Percentiles rank a stretch among this genome's conserved stretches.
Evolutionary conservation across 495 filamentous ascomycete genomes (phyloP).

Genomic region (Podospora pseudopauciseta): DNA sequence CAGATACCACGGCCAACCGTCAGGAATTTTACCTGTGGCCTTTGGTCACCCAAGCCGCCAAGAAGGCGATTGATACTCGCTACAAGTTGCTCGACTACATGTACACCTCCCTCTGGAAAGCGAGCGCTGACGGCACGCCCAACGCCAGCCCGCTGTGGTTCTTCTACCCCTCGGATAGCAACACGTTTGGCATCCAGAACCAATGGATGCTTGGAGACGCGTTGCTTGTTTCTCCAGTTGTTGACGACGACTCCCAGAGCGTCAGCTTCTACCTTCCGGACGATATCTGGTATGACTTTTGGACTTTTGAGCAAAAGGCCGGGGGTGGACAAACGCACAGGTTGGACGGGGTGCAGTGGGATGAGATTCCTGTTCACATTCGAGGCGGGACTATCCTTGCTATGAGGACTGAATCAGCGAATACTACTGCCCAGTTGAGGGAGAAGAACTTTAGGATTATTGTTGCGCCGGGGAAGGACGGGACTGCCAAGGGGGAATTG

Average conservation of each 20-base stretch:
- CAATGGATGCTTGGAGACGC: constrained; percentile 73
- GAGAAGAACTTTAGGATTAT: constrained; percentile 63
- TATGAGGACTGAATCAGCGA: constrained; percentile 51
- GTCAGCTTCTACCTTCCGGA: constrained; percentile 67
- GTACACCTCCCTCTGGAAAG: constrained; percentile 66
- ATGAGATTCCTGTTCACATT: constrained; percentile 71
- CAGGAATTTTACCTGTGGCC: constrained; percentile 83
- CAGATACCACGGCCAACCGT: constrained; percentile 42
- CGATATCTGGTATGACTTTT: constrained; percentile 76
- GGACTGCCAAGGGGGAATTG: constrained; percentile 40
- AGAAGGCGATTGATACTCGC: constrained; percentile 66
- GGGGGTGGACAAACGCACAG: constrained; percentile 51
- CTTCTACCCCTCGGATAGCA: constrained; percentile 61
- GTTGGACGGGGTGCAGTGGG: constrained; percentile 51
- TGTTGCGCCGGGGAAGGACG: constrained; percentile 55
- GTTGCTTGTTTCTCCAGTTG: constrained; percentile 69
- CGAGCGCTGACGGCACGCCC: constrained; percentile 57
- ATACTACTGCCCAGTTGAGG: constrained; percentile 67
- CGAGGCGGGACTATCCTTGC: constrained; percentile 67
- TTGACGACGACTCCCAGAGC: constrained; percentile 54
- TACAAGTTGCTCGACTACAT: constrained; percentile 77
- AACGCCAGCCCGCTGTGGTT: constrained; percentile 66
- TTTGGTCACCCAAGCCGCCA: constrained; percentile 58
- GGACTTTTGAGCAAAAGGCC: constrained; percentile 54
- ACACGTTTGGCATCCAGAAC: constrained; percentile 55